phyloP scores from a whole-genome alignment of 148 eudicot species.

The Rhododendron vialii region DNA sequence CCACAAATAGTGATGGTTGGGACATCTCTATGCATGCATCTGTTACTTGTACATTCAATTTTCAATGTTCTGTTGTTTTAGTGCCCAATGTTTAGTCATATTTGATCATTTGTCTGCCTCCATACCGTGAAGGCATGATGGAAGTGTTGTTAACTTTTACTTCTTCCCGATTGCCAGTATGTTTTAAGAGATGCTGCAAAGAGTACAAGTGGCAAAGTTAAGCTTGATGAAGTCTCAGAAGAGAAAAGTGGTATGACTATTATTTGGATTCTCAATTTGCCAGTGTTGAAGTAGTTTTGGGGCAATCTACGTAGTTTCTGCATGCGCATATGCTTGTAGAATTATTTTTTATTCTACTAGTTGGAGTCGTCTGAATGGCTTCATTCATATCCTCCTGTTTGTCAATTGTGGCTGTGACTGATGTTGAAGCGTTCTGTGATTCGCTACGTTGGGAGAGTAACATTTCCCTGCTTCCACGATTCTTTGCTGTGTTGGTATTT shows the following conservation, averaged over 20 bases:
- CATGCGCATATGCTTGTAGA: neutral
- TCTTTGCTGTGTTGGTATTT: neutral
- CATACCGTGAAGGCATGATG: neutral
- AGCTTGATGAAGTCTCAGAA: slow-evolving; percentile 42
- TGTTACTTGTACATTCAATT: neutral
- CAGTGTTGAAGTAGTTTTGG: neutral
- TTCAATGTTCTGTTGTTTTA: neutral
- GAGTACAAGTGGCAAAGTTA: slow-evolving; percentile 60
- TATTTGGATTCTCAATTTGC: neutral
- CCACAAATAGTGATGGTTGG: neutral
- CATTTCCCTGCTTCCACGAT: neutral
- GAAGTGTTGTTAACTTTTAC: neutral
- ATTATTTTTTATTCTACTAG: neutral
- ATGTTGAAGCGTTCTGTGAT: neutral
- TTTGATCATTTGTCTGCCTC: neutral
- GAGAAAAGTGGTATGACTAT: slow-evolving; percentile 49
- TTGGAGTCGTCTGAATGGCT: neutral
- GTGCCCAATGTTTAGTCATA: neutral
- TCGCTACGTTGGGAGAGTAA: neutral
- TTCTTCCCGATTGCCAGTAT: slow-evolving; percentile 41
- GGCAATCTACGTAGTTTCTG: neutral
- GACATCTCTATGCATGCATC: neutral
- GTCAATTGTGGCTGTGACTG: neutral
- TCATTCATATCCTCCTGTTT: neutral
- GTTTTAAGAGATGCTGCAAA: slow-evolving; percentile 58